These are phyloP conservation scores for Wallacemonas sp. DNA, from an alignment of 208 protist genomes.

Conservation along the genomic window DNA sequence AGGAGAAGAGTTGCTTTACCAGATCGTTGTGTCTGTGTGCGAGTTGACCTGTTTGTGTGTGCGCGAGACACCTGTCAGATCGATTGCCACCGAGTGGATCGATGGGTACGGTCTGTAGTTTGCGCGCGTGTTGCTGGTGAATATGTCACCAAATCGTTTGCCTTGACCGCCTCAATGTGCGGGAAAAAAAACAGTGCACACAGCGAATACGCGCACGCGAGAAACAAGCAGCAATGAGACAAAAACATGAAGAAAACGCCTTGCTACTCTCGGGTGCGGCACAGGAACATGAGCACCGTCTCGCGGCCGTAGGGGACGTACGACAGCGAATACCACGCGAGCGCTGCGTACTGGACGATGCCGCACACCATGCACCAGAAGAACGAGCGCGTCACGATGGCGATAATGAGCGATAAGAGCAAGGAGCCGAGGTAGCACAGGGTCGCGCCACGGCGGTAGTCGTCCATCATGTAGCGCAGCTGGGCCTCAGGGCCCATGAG, in stretches of 20 bases:
- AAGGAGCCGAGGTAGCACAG: constrained; percentile 76
- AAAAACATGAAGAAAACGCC: not conserved
- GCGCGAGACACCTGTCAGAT: no score
- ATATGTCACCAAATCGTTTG: no score
- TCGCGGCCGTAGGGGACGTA: constrained; percentile 90
- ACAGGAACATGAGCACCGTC: constrained; percentile 46
- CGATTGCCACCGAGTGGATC: no score
- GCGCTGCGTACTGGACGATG: constrained; percentile 77
- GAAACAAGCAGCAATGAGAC: not conserved
- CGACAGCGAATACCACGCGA: constrained; percentile 91
- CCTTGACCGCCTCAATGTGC: no score
- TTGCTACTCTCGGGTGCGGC: constrained; percentile 24
- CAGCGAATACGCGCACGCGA: no score
- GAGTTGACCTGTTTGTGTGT: no score
- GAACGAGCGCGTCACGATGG: constrained; percentile 58
- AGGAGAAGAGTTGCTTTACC: no score
- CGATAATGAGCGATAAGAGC: constrained; percentile 70
- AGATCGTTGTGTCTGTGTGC: no score
- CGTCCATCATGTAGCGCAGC: constrained; percentile 90
- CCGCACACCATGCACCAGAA: constrained; percentile 71
- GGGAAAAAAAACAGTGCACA: no score
- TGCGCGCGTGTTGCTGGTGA: no score
- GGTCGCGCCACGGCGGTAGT: constrained; percentile 67
- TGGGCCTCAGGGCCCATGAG: constrained; percentile 87
- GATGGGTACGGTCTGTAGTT: no score